phyloP scores from a whole-genome alignment of 108 stramenopile species.

The Mayamaea pseudoterrestris region DNA sequence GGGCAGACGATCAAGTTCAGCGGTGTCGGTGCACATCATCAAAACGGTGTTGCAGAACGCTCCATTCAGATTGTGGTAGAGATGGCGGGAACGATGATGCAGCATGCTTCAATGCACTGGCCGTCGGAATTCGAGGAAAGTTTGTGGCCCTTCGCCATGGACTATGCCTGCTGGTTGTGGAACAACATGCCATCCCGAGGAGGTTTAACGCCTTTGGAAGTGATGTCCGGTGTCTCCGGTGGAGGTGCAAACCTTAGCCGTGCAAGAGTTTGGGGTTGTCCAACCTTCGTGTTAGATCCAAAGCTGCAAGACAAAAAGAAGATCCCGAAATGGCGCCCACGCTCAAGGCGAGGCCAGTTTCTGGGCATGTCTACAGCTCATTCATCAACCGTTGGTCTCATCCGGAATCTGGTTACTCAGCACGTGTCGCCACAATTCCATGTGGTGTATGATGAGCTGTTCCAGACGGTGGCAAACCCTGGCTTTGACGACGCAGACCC shows the following conservation, averaged over 20 bases:
- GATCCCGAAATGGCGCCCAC: conserved; percentile 32
- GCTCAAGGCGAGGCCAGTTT: conserved; percentile 23
- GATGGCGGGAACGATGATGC: conserved; percentile 26
- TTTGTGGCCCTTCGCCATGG: conserved; percentile 37
- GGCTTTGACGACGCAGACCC: no score
- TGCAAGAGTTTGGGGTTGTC: conserved; percentile 23
- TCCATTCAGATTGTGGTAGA: conserved; percentile 19
- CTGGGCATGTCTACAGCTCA: conserved; percentile 27
- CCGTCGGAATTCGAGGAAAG: conserved; percentile 9
- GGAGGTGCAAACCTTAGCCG: not conserved
- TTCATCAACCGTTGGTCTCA: conserved; percentile 23
- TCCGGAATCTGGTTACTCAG: conserved; percentile 24
- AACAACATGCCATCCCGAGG: conserved; percentile 17
- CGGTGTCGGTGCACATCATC: conserved; percentile 46
- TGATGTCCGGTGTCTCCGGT: conserved; percentile 2
- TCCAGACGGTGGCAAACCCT: conserved; percentile 12
- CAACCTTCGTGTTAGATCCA: conserved; percentile 39
- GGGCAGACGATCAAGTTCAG: conserved; percentile 14
- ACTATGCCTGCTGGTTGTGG: conserved; percentile 28
- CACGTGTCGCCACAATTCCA: conserved; percentile 30
- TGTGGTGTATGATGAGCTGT: conserved; percentile 34
- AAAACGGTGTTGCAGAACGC: conserved; percentile 40
- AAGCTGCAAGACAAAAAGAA: conserved; percentile 45
- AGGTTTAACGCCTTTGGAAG: conserved; percentile 18
- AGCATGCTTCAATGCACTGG: conserved; percentile 30